Evolutionary conservation across 208 protist genomes (phyloP).

Genomic region (Acanthamoeba triangularis): DNA sequence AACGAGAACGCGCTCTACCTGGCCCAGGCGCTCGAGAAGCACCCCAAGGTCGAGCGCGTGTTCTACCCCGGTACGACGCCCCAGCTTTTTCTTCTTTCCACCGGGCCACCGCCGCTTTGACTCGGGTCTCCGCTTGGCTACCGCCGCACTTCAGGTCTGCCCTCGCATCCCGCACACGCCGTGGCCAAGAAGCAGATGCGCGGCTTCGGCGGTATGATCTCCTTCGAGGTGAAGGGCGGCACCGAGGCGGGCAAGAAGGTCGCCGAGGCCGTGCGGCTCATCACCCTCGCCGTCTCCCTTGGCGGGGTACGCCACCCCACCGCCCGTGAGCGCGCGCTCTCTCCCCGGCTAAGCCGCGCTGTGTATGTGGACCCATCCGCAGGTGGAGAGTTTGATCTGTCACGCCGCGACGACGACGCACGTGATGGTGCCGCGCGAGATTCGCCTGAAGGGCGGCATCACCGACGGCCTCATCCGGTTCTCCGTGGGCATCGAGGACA

Average conservation of each 20-base stretch:
- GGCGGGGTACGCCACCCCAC: constrained; percentile 86
- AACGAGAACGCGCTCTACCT: constrained; percentile 95
- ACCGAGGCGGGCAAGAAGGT: constrained; percentile 87
- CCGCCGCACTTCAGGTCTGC: constrained; percentile 79
- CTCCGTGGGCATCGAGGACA: constrained; percentile 96
- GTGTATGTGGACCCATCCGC: neutral
- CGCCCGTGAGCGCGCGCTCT: neutral
- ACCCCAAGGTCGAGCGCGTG: constrained; percentile 93
- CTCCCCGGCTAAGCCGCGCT: neutral
- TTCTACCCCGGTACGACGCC: constrained; percentile 92
- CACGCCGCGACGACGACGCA: constrained; percentile 96
- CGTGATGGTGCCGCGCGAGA: constrained; percentile 94
- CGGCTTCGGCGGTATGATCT: constrained; percentile 92
- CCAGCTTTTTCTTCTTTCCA: neutral
- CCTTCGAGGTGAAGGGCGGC: constrained; percentile 86
- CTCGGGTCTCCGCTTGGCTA: neutral
- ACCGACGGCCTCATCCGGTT: constrained; percentile 95
- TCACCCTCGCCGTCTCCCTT: constrained; percentile 96
- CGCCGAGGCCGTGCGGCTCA: constrained; percentile 93
- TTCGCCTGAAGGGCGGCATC: constrained; percentile 92
- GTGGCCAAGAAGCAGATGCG: constrained; percentile 91
- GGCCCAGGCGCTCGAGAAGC: constrained; percentile 85
- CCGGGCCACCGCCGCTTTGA: no score
- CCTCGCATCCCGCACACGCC: constrained; percentile 94
- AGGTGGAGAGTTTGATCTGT: constrained; percentile 95